A percentile compares a stretch with the other conserved stretches of the same genome.
These are phyloP conservation scores for Xanthoceras sorbifolium DNA, from an alignment of 345 rosid genomes.

Conservation along the genomic window DNA sequence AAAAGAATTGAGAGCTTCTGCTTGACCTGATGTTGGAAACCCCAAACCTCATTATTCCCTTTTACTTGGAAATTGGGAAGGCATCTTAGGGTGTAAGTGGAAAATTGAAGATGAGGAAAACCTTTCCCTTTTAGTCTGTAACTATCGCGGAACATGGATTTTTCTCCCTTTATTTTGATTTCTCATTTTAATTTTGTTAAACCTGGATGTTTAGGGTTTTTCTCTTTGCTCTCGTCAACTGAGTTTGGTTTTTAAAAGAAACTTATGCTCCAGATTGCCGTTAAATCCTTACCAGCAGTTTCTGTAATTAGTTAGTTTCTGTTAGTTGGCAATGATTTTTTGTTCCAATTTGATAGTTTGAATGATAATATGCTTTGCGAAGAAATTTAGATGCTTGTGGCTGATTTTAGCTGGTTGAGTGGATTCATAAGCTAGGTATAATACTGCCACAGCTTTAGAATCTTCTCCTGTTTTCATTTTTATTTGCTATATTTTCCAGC, in stretches of 20 bases:
- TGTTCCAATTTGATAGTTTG: neutral
- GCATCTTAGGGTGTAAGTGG: neutral
- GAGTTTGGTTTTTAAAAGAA: neutral
- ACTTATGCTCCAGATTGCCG: neutral
- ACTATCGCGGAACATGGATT: neutral
- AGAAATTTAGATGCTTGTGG: neutral
- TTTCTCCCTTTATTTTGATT: neutral
- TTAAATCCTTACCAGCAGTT: neutral
- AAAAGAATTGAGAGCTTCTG: neutral
- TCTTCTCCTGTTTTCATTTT: neutral
- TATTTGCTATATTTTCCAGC: neutral
- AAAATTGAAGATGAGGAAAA: neutral
- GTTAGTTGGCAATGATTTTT: neutral
- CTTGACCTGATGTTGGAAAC: neutral
- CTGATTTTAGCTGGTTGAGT: neutral
- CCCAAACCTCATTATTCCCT: neutral
- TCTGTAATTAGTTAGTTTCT: neutral
- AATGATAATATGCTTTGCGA: neutral
- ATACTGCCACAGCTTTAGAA: neutral
- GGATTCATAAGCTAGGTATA: neutral
- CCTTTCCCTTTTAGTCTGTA: neutral
- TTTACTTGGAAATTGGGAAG: neutral
- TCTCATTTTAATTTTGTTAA: neutral
- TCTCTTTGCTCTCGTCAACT: neutral
- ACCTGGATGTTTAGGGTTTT: neutral